Evolutionary conservation across 176 grass and related monocot species (phyloP).

Genomic region (Puya raimondii): DNA sequence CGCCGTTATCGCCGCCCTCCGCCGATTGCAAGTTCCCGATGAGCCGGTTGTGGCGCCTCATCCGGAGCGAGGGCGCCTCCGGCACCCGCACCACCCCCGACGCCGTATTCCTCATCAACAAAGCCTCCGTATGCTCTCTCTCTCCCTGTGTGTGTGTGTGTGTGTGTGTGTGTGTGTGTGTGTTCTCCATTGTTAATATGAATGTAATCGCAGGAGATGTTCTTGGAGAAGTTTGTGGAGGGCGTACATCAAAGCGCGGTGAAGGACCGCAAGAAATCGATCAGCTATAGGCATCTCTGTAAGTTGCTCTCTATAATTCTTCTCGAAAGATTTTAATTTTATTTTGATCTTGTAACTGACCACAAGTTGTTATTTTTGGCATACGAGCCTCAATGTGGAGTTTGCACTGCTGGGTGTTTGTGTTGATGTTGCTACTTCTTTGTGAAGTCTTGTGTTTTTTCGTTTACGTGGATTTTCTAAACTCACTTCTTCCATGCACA

Average conservation of each 20-base stretch:
- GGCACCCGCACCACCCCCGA: slow-evolving; percentile 38
- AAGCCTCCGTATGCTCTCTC: slow-evolving; percentile 43
- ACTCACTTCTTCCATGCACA: too few species aligned
- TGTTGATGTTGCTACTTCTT: too few species aligned
- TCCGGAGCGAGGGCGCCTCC: slow-evolving; percentile 44
- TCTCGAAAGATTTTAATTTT: too few species aligned
- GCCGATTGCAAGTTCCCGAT: slow-evolving; percentile 46
- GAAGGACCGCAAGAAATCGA: slow-evolving; percentile 59
- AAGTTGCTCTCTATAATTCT: slow-evolving; percentile 20
- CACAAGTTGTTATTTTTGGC: too few species aligned
- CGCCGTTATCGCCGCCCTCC: not conserved
- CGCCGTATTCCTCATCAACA: slow-evolving; percentile 86
- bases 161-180: too few species aligned
- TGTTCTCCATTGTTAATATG: not conserved
- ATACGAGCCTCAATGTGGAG: too few species aligned
- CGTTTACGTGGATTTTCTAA: too few species aligned
- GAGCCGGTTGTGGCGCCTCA: slow-evolving; percentile 49
- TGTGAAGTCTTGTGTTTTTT: too few species aligned
- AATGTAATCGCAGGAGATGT: slow-evolving; percentile 60
- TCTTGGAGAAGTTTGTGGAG: slow-evolving; percentile 62
- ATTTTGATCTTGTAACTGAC: too few species aligned
- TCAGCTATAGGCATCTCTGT: slow-evolving; percentile 67
- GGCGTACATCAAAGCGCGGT: slow-evolving; percentile 39
- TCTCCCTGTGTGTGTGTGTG: too few species aligned
- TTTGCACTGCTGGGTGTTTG: too few species aligned